A percentile compares a stretch with the other conserved stretches of the same genome.
phyloP scores from a whole-genome alignment of 352 stramenopile species.

The Globisporangium spiculum region DNA sequence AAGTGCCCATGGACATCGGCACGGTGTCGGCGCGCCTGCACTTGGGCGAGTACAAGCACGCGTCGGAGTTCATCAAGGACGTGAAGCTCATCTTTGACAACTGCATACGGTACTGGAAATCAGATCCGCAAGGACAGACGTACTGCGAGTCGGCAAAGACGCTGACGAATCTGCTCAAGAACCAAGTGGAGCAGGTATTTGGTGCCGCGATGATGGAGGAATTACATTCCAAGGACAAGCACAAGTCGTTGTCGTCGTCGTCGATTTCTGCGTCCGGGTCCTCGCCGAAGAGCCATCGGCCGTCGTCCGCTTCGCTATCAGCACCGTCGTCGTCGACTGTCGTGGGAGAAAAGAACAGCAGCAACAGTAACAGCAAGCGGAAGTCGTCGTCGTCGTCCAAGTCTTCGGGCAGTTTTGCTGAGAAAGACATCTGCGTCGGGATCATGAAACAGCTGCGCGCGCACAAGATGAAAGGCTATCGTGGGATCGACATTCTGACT shows the following conservation, averaged over 20 bases:
- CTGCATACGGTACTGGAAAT: slow-evolving; percentile 79
- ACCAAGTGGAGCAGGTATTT: slow-evolving; percentile 37
- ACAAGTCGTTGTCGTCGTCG: slow-evolving; percentile 28
- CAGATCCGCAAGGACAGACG: slow-evolving; percentile 66
- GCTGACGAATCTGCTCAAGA: slow-evolving; percentile 52
- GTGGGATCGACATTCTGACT: slow-evolving; percentile 79
- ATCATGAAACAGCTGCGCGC: slow-evolving; percentile 71
- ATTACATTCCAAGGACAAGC: slow-evolving; percentile 35
- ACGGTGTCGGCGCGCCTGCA: slow-evolving; percentile 74
- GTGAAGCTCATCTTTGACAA: slow-evolving; percentile 86
- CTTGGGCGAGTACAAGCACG: slow-evolving; percentile 60
- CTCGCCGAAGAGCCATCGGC: slow-evolving; percentile 18
- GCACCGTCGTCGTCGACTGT: not conserved
- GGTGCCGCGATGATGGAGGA: slow-evolving; percentile 26
- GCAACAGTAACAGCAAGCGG: slow-evolving; percentile 17
- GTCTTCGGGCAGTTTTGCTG: slow-evolving; percentile 28
- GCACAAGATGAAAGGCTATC: slow-evolving; percentile 86
- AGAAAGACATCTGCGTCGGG: slow-evolving; percentile 61
- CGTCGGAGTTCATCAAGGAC: slow-evolving; percentile 52
- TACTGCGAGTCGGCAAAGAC: slow-evolving; percentile 78
- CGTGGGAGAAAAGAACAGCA: slow-evolving; percentile 20
- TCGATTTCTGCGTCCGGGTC: slow-evolving; percentile 14
- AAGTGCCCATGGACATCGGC: slow-evolving; percentile 78
- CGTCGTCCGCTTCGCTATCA: slow-evolving; percentile 22
- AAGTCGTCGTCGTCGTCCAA: slow-evolving; percentile 42